phyloP scores from a whole-genome alignment of 2,329 filamentous ascomycete genomes.

The Epichloe baconii region DNA sequence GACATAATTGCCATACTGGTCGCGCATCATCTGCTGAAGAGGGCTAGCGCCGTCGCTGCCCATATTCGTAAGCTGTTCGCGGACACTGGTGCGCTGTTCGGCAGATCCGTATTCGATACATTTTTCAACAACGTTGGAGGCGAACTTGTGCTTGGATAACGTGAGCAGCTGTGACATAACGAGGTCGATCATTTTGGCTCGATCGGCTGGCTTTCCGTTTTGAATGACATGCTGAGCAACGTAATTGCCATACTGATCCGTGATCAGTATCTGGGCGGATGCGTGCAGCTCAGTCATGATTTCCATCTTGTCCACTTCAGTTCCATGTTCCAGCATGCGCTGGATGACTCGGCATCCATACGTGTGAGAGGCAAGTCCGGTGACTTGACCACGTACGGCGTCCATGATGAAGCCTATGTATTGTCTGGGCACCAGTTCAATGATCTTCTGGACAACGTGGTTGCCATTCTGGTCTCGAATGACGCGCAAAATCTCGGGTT shows the following conservation, averaged over 20 bases:
- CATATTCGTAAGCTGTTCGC: constrained; percentile 44
- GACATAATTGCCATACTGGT: constrained; percentile 92
- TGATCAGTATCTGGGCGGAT: constrained; percentile 59
- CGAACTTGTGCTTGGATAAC: constrained; percentile 89
- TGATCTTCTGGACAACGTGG: constrained; percentile 90
- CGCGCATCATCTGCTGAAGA: constrained; percentile 69
- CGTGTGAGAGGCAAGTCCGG: constrained; percentile 59
- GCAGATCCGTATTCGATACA: constrained; percentile 63
- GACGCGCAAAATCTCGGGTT: constrained; percentile 60
- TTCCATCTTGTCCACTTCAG: constrained; percentile 52
- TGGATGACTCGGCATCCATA: constrained; percentile 93
- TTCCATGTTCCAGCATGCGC: constrained; percentile 74
- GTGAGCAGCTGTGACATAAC: constrained; percentile 59
- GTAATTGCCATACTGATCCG: constrained; percentile 90
- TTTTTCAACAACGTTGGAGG: constrained; percentile 94
- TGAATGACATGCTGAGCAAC: constrained; percentile 86
- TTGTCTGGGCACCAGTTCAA: constrained; percentile 63
- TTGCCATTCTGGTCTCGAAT: constrained; percentile 87
- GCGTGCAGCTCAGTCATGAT: constrained; percentile 71
- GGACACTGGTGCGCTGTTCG: constrained; percentile 57
- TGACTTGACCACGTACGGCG: constrained; percentile 63
- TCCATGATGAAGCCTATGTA: constrained; percentile 79
- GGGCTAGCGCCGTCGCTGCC: constrained; percentile 54
- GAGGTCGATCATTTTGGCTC: constrained; percentile 56
- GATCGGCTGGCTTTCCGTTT: constrained; percentile 61